Percentiles rank a stretch among this genome's conserved stretches.
phyloP scores from a whole-genome alignment of 208 protist genomes.

The Trypanosoma scelopori region DNA sequence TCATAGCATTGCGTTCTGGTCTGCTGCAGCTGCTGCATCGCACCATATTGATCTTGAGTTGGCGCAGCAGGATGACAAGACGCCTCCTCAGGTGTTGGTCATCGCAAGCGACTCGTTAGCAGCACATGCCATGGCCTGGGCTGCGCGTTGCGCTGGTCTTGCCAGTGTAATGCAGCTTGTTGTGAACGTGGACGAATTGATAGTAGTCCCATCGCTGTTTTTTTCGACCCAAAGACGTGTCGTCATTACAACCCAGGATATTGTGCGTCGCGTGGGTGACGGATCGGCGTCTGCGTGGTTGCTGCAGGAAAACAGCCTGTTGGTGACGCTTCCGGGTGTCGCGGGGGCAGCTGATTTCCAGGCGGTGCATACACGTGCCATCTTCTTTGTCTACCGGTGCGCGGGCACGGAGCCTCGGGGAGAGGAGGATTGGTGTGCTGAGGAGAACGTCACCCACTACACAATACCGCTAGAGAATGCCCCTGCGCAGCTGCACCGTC shows the following conservation, averaged over 20 bases:
- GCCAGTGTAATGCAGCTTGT: conserved; percentile 40
- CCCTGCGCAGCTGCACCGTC: conserved; percentile 16
- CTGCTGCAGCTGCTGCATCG: conserved; percentile 51
- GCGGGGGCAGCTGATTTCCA: conserved; percentile 62
- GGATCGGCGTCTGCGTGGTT: conserved; percentile 44
- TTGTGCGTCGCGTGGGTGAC: conserved; percentile 32
- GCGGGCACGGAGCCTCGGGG: not conserved
- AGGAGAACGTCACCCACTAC: conserved; percentile 22
- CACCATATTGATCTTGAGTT: conserved; percentile 43
- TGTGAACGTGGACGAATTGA: conserved; percentile 21
- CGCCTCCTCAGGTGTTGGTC: conserved; percentile 48
- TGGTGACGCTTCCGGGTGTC: conserved; percentile 81
- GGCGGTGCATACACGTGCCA: conserved; percentile 56
- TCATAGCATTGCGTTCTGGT: conserved; percentile 40
- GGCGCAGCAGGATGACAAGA: not conserved
- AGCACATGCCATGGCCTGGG: conserved; percentile 83
- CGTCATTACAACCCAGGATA: conserved; percentile 56
- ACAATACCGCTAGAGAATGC: conserved; percentile 9
- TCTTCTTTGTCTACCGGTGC: conserved; percentile 55
- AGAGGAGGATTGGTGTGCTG: conserved; percentile 9
- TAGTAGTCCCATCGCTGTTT: conserved; percentile 19
- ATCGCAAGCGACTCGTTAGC: conserved; percentile 47
- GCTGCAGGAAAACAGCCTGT: conserved; percentile 28
- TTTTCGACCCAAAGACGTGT: conserved; percentile 44
- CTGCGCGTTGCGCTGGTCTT: conserved; percentile 61